Evolutionary conservation across 768 basidiomycete genomes (phyloP).

Genomic region (Russula dissimulans): DNA sequence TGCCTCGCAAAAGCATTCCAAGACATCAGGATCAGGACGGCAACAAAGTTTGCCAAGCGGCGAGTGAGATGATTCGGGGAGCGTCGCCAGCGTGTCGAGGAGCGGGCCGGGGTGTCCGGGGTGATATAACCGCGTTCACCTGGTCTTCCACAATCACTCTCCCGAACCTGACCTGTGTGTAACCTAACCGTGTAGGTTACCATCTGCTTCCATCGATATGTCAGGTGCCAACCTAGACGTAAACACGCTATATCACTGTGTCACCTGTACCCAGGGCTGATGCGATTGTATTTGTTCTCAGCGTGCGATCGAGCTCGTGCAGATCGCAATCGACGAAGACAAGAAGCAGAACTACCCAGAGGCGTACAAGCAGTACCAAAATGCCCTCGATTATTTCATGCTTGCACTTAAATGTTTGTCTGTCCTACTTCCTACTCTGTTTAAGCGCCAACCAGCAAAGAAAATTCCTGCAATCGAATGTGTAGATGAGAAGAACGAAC

Average conservation of each 20-base stretch:
- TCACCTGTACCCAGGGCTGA: neutral
- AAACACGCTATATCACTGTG: neutral
- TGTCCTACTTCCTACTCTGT: neutral
- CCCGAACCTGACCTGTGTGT: too few species aligned
- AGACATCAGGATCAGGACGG: too few species aligned
- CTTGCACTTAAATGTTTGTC: slow-evolving; percentile 84
- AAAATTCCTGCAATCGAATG: neutral
- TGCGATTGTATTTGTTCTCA: slow-evolving; percentile 20
- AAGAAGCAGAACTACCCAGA: slow-evolving; percentile 87
- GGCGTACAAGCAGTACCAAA: slow-evolving; percentile 91
- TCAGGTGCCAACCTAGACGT: slow-evolving; percentile 15
- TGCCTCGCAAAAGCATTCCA: too few species aligned
- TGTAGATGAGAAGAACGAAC: slow-evolving; percentile 89
- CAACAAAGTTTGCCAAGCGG: too few species aligned
- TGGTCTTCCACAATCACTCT: too few species aligned
- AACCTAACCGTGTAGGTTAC: neutral
- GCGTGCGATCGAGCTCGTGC: slow-evolving; percentile 86
- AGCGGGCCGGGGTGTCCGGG: neutral
- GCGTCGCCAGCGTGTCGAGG: neutral
- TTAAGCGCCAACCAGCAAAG: neutral
- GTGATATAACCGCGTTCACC: too few species aligned
- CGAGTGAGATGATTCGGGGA: too few species aligned
- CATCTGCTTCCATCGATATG: slow-evolving; percentile 3
- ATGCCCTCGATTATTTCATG: slow-evolving; percentile 97
- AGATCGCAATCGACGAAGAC: slow-evolving; percentile 89